Evolutionary conservation across 495 filamentous ascomycete species (phyloP).

Genomic region (Jackrogersella multiformis): DNA sequence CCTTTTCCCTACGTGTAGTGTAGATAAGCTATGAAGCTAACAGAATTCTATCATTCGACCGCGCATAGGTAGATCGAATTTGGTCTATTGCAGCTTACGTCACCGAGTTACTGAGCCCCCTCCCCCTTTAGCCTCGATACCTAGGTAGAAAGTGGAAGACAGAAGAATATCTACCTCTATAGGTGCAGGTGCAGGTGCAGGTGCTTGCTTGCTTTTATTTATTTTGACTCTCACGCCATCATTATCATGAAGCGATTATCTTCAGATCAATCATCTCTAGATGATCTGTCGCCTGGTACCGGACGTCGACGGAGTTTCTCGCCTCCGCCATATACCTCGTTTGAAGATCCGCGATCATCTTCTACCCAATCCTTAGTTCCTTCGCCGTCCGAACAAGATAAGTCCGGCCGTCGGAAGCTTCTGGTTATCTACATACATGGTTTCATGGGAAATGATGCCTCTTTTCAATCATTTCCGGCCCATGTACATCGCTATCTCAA

Average conservation of each 20-base stretch:
- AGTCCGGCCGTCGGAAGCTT: conserved; percentile 65
- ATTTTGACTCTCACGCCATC: conserved; percentile 3
- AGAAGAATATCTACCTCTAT: background rate
- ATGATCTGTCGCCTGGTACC: background rate
- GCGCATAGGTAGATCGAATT: background rate
- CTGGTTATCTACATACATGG: conserved; percentile 90
- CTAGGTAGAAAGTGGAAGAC: too few species aligned
- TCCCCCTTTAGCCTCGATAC: background rate
- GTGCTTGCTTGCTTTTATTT: background rate
- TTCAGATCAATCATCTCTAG: conserved; percentile 11
- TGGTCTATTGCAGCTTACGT: conserved; percentile 23
- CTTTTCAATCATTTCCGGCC: conserved; percentile 86
- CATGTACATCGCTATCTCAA: conserved; percentile 84
- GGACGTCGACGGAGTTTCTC: conserved; percentile 6
- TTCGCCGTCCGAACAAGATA: conserved; percentile 50
- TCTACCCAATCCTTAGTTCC: conserved; percentile 71
- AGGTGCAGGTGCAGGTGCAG: background rate
- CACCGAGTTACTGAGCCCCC: conserved; percentile 13
- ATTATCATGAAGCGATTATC: conserved; percentile 16
- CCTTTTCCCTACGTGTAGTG: background rate
- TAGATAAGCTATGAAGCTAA: conserved; percentile 1
- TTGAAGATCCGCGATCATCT: conserved; percentile 65
- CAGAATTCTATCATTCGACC: background rate
- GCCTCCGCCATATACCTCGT: background rate
- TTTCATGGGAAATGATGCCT: conserved; percentile 90